These are phyloP conservation scores for Petunia hybrid DNA, from an alignment of 305 asterid species.

Conservation along the genomic window DNA sequence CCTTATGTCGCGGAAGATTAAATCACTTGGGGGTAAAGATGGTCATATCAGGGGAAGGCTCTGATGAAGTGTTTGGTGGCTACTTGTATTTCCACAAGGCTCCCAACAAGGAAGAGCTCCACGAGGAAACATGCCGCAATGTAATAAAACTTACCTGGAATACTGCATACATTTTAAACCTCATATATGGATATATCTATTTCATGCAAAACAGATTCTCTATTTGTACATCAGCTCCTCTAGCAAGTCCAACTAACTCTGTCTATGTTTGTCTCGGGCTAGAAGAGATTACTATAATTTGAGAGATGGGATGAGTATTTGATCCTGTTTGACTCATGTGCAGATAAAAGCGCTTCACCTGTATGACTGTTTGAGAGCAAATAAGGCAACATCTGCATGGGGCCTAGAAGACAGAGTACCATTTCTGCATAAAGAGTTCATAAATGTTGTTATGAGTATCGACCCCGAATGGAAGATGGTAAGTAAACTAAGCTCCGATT, in stretches of 20 bases:
- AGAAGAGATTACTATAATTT: neutral
- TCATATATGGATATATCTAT: too few relatives aligned
- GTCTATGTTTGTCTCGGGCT: neutral
- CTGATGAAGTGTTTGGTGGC: constrained; percentile 98
- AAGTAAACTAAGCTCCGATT: constrained; percentile 23
- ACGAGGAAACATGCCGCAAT: constrained; percentile 91
- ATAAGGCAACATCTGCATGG: constrained; percentile 97
- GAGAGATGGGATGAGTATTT: neutral
- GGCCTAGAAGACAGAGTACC: constrained; percentile 97
- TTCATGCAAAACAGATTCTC: too few relatives aligned
- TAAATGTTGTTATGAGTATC: constrained; percentile 85
- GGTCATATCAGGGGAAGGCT: constrained; percentile 98
- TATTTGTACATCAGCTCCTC: neutral
- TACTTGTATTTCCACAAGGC: constrained; percentile 52
- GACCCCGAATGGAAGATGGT: constrained; percentile 96
- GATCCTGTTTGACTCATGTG: constrained; percentile 17
- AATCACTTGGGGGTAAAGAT: constrained; percentile 93
- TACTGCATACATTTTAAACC: neutral
- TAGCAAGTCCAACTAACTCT: neutral
- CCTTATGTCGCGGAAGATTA: constrained; percentile 95
- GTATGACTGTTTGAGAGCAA: constrained; percentile 93
- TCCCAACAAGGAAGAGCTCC: constrained; percentile 96
- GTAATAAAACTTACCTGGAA: constrained; percentile 41
- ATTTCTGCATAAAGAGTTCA: constrained; percentile 86
- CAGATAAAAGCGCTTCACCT: constrained; percentile 97